Percentiles rank a stretch among this genome's conserved stretches.
Evolutionary conservation across 495 filamentous ascomycete species (phyloP).

Genomic region (Neurospora terricola): DNA sequence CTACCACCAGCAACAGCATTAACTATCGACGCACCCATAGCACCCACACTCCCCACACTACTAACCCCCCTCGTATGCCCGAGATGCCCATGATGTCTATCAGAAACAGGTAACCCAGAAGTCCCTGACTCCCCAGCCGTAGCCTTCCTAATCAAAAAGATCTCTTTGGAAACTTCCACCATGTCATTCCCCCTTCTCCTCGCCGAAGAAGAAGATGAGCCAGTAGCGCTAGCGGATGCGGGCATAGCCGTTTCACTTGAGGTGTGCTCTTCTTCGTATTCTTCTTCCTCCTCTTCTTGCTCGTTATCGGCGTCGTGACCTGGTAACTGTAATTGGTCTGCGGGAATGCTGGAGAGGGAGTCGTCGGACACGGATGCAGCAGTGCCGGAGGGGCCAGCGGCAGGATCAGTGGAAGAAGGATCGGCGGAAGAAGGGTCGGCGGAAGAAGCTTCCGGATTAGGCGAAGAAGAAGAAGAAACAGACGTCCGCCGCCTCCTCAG

Average conservation of each 20-base stretch:
- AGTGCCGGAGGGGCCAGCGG: too few relatives aligned
- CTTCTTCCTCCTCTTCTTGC: not conserved
- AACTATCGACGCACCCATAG: too few relatives aligned
- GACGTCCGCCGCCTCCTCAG: not conserved
- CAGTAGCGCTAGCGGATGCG: not conserved
- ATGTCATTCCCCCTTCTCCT: not conserved
- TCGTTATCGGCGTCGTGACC: not conserved
- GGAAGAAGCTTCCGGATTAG: not conserved
- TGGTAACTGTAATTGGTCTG: not conserved
- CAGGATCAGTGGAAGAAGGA: not conserved
- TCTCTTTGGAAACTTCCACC: constrained; percentile 46
- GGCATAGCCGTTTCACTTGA: not conserved
- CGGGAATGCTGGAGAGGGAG: not conserved
- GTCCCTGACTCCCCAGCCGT: not conserved
- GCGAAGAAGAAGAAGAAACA: not conserved
- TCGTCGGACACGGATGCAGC: too few relatives aligned
- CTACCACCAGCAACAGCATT: too few relatives aligned
- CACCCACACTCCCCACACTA: too few relatives aligned
- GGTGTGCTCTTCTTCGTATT: not conserved
- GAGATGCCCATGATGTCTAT: not conserved
- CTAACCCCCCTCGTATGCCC: not conserved
- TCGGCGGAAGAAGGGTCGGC: too few relatives aligned
- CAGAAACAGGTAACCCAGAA: too few relatives aligned
- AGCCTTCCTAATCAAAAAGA: constrained; percentile 70
- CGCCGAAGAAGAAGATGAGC: not conserved